Percentiles rank a stretch among this genome's conserved stretches.
Conservation (phyloP, 2,329 filamentous ascomycete species). For the Neobulgaria alba region DNA sequence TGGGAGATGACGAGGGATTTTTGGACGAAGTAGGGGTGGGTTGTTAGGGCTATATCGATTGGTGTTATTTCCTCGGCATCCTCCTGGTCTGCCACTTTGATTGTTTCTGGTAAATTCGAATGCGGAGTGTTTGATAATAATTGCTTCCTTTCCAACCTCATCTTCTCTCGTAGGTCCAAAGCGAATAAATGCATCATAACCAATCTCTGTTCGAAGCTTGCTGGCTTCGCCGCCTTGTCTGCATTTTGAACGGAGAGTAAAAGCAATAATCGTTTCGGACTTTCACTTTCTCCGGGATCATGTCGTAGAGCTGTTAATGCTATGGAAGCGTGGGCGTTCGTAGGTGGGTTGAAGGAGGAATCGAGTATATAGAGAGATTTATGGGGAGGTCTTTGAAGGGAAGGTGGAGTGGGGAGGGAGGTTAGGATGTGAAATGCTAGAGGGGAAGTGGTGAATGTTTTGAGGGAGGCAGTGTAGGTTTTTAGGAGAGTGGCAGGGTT, state of each 20-base stretch:
- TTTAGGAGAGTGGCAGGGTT: conserved; percentile 3
- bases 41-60: conserved; percentile 61
- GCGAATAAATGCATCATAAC: conserved; percentile 66
- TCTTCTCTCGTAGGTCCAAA: conserved; percentile 44
- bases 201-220: conserved; percentile 57
- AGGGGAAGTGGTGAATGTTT: conserved; percentile 20
- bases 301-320: conserved; percentile 37
- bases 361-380: conserved; percentile 45
- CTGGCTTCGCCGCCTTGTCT: conserved; percentile 59
- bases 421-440: conserved; percentile 23
- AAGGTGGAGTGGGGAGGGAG: conserved; percentile 12
- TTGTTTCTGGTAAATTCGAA: conserved; percentile 16
- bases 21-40: conserved; percentile 63
- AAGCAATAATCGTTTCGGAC: conserved; percentile 41
- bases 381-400: conserved; percentile 5
- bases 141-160: no score
- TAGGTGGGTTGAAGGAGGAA: conserved; percentile 62
- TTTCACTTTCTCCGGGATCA: conserved; percentile 4
- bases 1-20: conserved; percentile 54
- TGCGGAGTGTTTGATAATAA: no score
- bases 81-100: not conserved
- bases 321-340: conserved; percentile 51
- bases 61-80: conserved; percentile 8
- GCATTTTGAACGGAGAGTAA: conserved; percentile 57
- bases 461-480: conserved; percentile 18